phyloP scores from a whole-genome alignment of 768 basidiomycete species.

The Mrakia hoshinonis region DNA sequence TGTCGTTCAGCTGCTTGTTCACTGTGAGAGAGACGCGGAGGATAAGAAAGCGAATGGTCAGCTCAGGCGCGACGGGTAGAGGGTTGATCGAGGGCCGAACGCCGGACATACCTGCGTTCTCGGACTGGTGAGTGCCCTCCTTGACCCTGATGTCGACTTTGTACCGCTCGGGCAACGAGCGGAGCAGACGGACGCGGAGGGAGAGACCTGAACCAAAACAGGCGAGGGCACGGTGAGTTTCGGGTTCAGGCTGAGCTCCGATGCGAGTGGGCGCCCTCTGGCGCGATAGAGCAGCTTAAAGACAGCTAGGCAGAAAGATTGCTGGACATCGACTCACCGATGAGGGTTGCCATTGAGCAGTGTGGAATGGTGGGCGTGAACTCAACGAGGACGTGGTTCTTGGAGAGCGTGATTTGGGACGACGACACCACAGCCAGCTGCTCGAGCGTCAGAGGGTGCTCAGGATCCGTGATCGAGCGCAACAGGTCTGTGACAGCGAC shows the following conservation, averaged over 20 bases:
- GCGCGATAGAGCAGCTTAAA: no score
- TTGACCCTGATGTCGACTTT: slow-evolving; percentile 90
- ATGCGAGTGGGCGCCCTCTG: background rate
- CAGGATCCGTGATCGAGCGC: slow-evolving; percentile 39
- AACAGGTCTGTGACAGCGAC: slow-evolving; percentile 18
- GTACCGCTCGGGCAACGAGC: slow-evolving; percentile 83
- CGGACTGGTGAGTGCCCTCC: slow-evolving; percentile 92
- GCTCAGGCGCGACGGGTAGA: background rate
- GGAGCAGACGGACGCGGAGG: slow-evolving; percentile 81
- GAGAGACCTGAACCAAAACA: slow-evolving; percentile 58
- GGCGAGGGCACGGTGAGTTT: background rate
- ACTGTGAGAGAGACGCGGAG: slow-evolving; percentile 47
- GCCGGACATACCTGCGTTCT: slow-evolving; percentile 60
- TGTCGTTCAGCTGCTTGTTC: slow-evolving; percentile 98
- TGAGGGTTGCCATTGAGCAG: slow-evolving; percentile 93
- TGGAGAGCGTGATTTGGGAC: slow-evolving; percentile 60
- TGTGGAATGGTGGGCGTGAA: slow-evolving; percentile 97
- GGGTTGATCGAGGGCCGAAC: no score
- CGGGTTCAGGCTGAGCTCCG: background rate
- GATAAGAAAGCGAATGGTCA: background rate
- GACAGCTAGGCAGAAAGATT: no score
- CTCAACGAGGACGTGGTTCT: slow-evolving; percentile 71
- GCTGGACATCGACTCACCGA: slow-evolving; percentile 51
- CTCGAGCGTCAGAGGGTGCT: slow-evolving; percentile 84
- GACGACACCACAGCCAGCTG: slow-evolving; percentile 90